phyloP scores from a whole-genome alignment of 2,329 filamentous ascomycete species.

The Claviceps digitariae region DNA sequence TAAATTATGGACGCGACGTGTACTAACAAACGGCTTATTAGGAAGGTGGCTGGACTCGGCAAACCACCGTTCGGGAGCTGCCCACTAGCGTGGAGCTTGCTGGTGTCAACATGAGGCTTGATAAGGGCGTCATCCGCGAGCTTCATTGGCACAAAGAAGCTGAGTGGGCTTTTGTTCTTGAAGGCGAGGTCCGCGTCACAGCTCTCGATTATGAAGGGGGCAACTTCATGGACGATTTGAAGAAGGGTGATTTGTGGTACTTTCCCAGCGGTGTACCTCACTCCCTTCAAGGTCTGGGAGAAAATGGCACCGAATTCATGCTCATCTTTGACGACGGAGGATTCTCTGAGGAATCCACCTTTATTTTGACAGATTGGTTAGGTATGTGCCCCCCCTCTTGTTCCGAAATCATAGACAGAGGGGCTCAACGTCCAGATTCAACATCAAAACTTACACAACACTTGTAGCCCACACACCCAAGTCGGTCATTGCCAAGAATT shows the following conservation, averaged over 20 bases:
- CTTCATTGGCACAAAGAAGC: conserved; percentile 73
- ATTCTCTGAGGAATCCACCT: conserved; percentile 52
- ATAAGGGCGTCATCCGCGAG: conserved; percentile 59
- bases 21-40: conserved; percentile 25
- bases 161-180: conserved; percentile 65
- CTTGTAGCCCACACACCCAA: conserved; percentile 53
- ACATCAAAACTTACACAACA: not conserved
- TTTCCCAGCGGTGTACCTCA: conserved; percentile 69
- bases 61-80: conserved; percentile 55
- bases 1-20: not conserved
- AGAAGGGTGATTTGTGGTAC: conserved; percentile 69
- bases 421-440: not conserved
- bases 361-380: conserved; percentile 61
- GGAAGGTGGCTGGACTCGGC: conserved; percentile 65
- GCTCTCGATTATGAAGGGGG: conserved; percentile 63
- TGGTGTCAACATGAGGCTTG: conserved; percentile 66
- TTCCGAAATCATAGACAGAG: not conserved
- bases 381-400: conserved; percentile 24
- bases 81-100: conserved; percentile 56
- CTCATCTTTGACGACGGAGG: conserved; percentile 35
- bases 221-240: conserved; percentile 63
- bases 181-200: conserved; percentile 57
- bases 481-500: conserved; percentile 61
- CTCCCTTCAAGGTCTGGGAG: conserved; percentile 57
- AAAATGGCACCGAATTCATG: conserved; percentile 42